Conservation (phyloP, 2,329 filamentous ascomycete species). For the Fusarium liriodendri region DNA sequence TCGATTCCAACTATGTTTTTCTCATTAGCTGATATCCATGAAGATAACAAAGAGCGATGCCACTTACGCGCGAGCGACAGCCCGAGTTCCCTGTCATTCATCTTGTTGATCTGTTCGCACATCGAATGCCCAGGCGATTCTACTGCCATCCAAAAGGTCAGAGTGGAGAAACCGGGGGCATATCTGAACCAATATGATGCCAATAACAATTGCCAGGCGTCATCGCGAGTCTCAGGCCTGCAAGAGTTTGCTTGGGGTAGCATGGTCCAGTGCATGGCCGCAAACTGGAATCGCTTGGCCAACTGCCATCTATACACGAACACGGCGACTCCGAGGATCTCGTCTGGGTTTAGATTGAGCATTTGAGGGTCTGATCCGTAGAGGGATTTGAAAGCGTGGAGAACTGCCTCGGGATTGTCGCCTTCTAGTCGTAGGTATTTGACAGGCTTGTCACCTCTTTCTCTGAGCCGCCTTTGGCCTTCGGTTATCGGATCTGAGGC, state of each 20-base stretch:
- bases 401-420: neutral
- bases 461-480: neutral
- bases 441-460: neutral
- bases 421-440: neutral
- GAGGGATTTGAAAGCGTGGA: slow-evolving; percentile 4
- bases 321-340: neutral
- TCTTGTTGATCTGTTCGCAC: neutral
- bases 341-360: neutral
- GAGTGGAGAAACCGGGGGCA: neutral
- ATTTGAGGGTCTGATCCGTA: slow-evolving; percentile 17
- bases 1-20: neutral
- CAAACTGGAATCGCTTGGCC: neutral
- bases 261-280: slow-evolving; percentile 1
- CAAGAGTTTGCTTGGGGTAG: neutral
- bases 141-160: neutral
- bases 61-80: neutral
- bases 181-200: neutral
- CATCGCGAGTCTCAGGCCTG: neutral
- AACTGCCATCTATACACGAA: neutral
- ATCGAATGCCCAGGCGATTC: neutral
- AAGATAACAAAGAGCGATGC: neutral
- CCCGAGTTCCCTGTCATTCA: neutral
- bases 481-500: slow-evolving; percentile 9
- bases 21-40: neutral
- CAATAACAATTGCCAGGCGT: neutral